A percentile compares a stretch with the other conserved stretches of the same genome.
phyloP scores from a whole-genome alignment of 2,329 filamentous ascomycete species.

The Penicillium sp. region DNA sequence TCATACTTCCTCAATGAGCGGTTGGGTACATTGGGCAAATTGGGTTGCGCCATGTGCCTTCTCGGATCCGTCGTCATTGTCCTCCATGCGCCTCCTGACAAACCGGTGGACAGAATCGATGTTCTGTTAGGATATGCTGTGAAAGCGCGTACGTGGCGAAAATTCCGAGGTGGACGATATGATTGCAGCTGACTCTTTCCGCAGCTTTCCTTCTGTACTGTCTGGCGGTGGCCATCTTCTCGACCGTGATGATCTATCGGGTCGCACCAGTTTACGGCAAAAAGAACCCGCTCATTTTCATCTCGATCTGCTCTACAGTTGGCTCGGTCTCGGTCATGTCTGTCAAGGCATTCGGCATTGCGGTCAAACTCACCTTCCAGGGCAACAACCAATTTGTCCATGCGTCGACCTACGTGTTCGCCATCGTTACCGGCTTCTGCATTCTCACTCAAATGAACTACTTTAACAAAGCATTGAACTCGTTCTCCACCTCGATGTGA shows the following conservation, averaged over 20 bases:
- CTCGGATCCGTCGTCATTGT: slow-evolving; percentile 97
- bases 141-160: slow-evolving; percentile 69
- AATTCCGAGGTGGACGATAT: neutral
- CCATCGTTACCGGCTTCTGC: slow-evolving; percentile 88
- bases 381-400: slow-evolving; percentile 95
- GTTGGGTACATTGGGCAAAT: slow-evolving; percentile 83
- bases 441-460: slow-evolving; percentile 99
- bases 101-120: slow-evolving; percentile 86
- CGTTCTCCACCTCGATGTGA: slow-evolving; percentile 96
- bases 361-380: slow-evolving; percentile 86
- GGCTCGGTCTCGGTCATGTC: slow-evolving; percentile 99
- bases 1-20: slow-evolving; percentile 92
- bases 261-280: slow-evolving; percentile 86
- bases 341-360: slow-evolving; percentile 97
- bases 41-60: slow-evolving; percentile 93
- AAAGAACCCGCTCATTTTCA: slow-evolving; percentile 92
- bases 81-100: slow-evolving; percentile 90
- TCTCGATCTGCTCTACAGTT: slow-evolving; percentile 96
- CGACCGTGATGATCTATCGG: slow-evolving; percentile 92
- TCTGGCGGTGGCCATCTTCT: slow-evolving; percentile 74
- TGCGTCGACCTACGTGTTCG: slow-evolving; percentile 95
- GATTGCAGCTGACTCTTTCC: neutral
- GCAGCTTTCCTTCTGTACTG: slow-evolving; percentile 89
- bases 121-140: slow-evolving; percentile 88
- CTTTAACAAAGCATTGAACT: slow-evolving; percentile 96